phyloP scores from a whole-genome alignment of 75 land plant species.

The Selaginella moellendorffii region DNA sequence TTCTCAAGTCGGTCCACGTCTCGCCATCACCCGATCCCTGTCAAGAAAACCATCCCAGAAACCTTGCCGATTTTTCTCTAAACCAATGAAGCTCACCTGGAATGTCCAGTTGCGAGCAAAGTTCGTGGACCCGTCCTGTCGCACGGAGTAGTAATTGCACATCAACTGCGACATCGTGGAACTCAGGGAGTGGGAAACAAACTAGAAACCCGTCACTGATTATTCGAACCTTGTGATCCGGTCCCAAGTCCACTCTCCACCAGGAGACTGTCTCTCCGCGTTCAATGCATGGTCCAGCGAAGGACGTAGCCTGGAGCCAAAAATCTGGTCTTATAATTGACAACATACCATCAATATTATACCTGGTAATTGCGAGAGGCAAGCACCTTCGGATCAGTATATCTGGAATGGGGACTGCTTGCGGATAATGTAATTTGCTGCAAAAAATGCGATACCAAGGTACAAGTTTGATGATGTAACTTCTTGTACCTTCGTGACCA shows the following conservation, averaged over 20 bases:
- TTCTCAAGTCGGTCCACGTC: constrained; percentile 58
- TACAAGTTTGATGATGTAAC: too few species aligned
- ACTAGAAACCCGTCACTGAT: too few species aligned
- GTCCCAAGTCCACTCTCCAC: constrained; percentile 93
- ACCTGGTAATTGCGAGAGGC: constrained; percentile 89
- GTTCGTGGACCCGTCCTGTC: constrained; percentile 80
- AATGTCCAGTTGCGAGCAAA: constrained; percentile 66
- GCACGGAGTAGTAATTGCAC: constrained; percentile 92
- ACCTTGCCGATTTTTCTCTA: too few species aligned
- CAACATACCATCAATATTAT: background rate
- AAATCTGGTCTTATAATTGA: background rate
- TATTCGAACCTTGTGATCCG: constrained; percentile 54
- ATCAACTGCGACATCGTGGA: too few species aligned
- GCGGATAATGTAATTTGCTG: constrained; percentile 66
- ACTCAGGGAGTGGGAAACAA: too few species aligned
- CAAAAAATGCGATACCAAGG: too few species aligned
- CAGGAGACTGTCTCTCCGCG: constrained; percentile 56
- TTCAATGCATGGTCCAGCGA: constrained; percentile 70
- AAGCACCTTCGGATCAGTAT: constrained; percentile 71
- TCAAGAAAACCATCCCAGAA: constrained; percentile 1
- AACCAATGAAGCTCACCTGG: too few species aligned
- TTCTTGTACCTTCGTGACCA: constrained; percentile 79
- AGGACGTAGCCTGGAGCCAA: constrained; percentile 56
- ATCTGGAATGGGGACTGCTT: constrained; percentile 81
- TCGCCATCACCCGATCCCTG: constrained; percentile 86